Evolutionary conservation across 192 early-diverging fungal genomes (phyloP), one percentile per base, ranked within the genome.

Genomic region (Mortierella claussenii): DNA sequence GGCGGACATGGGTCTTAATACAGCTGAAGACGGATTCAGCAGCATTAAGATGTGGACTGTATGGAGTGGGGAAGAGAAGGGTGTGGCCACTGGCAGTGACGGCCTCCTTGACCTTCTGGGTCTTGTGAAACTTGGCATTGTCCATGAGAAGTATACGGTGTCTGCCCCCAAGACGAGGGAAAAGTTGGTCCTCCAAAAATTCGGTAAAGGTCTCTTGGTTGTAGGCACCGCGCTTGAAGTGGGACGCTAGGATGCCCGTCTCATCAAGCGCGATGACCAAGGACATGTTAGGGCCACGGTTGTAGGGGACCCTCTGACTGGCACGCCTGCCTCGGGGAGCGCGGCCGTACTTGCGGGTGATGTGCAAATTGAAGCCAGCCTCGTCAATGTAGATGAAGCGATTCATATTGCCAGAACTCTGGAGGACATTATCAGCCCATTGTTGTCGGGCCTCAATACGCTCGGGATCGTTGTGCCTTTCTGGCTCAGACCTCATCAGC

Each of bases 321-420:
- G 66, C 49, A 9, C 43, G 20, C 4, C 33, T 45, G 18, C 76
- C 76, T 69, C 56, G 48, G 13, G 37, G 37, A 24, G 66, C 43
- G 15, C 66, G 55, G 59, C 50, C 61, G 58, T 37, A 62, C 27
- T 42, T 62, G 31, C 55, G 49, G 31, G 51, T 37, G 58, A 79
- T 68, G 27, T 79, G 67, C 31, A 79, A 57, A 34, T 69, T 79
- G 61, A 79, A 79, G 23, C 60, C 61, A 27, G 66, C 55, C 54
- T 79, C 76, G 54, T 79, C 66, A 26, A 69, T 55, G 59, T 65
- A 69, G 30, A 68, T 28, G 42, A 56, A 64, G 55, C 60, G 0
- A 11, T 47, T 61, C 46, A 61, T 47, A 12, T 50, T 61, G 13
- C 30, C 33, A 49, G 45, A 21, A 26, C 46, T 44, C 10, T 61